These are phyloP conservation scores for Xylaria curta DNA, from an alignment of 495 filamentous ascomycete species.

Conservation along the genomic window DNA sequence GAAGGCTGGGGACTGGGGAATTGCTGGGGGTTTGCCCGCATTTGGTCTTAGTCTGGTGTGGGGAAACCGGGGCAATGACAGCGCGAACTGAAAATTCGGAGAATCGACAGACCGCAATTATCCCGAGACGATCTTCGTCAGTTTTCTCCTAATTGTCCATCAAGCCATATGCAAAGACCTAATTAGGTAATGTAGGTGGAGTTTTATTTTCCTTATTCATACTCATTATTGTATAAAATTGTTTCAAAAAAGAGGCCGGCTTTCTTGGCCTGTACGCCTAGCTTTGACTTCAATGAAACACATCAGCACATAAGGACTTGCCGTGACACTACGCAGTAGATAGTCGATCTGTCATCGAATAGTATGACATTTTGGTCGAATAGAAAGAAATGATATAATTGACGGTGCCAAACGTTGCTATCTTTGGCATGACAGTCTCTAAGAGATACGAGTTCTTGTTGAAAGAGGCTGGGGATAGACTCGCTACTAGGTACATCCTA, in stretches of 20 bases:
- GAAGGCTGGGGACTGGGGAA: slow-evolving; percentile 8
- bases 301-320: neutral
- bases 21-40: neutral
- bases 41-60: neutral
- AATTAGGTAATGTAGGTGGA: neutral
- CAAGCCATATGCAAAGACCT: neutral
- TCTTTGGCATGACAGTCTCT: neutral
- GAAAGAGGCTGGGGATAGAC: too few relatives aligned
- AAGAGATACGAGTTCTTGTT: neutral
- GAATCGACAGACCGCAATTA: slow-evolving; percentile 8
- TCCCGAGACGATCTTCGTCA: neutral
- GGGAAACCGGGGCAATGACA: slow-evolving; percentile 6
- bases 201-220: neutral
- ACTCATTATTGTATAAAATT: neutral
- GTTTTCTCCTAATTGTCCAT: neutral
- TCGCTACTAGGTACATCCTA: too few relatives aligned
- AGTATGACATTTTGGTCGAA: neutral
- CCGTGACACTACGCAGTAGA: neutral
- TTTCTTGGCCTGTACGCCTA: neutral
- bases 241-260: neutral
- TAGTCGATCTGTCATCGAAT: neutral
- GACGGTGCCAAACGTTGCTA: neutral
- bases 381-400: neutral
- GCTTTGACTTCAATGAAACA: neutral
- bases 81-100: neutral